These are phyloP conservation scores for Sclerotiophoma versabilis DNA, from an alignment of 2,329 filamentous ascomycete genomes.

Conservation along the genomic window DNA sequence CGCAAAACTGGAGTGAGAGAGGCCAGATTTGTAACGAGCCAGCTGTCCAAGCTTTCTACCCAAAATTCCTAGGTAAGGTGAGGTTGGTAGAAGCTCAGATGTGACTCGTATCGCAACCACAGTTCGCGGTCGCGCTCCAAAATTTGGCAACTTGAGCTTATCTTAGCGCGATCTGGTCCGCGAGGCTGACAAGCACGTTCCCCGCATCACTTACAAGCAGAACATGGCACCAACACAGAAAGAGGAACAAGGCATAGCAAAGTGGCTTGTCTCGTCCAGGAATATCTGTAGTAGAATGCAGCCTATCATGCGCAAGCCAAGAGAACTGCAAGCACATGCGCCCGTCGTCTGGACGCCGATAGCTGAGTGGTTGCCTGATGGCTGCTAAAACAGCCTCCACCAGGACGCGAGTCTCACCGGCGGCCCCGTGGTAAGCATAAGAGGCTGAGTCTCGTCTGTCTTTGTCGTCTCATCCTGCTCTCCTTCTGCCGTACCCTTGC, in stretches of 20 bases:
- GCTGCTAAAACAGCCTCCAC: conserved; percentile 28
- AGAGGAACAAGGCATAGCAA: background rate
- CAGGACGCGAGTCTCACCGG: conserved; percentile 29
- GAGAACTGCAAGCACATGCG: background rate
- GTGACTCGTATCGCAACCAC: conserved; percentile 5
- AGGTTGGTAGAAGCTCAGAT: background rate
- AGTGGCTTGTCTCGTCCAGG: background rate
- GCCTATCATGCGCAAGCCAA: background rate
- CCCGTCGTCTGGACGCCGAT: conserved; percentile 16
- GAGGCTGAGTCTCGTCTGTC: conserved; percentile 7
- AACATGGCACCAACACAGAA: background rate
- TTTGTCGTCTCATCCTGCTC: background rate
- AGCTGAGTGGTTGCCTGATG: conserved; percentile 34
- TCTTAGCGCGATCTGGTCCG: conserved; percentile 30
- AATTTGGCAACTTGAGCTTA: conserved; percentile 43
- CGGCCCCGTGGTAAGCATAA: conserved; percentile 21
- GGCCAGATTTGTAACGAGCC: conserved; percentile 28
- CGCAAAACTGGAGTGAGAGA: conserved; percentile 15
- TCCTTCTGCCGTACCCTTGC: background rate
- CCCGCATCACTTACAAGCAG: conserved; percentile 7
- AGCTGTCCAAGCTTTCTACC: background rate
- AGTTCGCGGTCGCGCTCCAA: conserved; percentile 25
- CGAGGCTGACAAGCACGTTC: conserved; percentile 3
- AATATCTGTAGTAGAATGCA: background rate
- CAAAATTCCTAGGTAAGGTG: background rate